Percentiles rank a stretch among this genome's conserved stretches.
phyloP scores from a whole-genome alignment of 2,329 filamentous ascomycete genomes.

The Phialemonium atrogriseum region DNA sequence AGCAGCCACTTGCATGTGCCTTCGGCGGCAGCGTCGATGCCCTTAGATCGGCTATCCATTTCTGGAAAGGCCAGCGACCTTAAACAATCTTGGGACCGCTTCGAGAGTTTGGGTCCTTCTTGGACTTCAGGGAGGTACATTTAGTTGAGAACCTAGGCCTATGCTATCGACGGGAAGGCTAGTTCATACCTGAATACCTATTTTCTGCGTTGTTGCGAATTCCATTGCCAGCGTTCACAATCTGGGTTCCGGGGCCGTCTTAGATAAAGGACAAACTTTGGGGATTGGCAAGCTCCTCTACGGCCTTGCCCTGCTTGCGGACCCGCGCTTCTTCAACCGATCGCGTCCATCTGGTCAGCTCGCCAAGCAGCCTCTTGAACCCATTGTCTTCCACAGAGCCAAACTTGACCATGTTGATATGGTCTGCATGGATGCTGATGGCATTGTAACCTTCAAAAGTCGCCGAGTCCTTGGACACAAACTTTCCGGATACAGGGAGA shows the following conservation, averaged over 20 bases:
- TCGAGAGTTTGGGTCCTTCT: constrained; percentile 1
- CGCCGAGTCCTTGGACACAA: constrained; percentile 22
- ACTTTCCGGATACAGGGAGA: constrained; percentile 12
- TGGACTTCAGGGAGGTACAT: constrained; percentile 6
- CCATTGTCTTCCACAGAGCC: constrained; percentile 17
- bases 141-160: no score
- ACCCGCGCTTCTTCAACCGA: constrained; percentile 3
- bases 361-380: constrained; percentile 18
- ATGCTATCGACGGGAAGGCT: no score
- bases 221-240: no score
- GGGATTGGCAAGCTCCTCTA: no score
- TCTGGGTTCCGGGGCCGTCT: no score
- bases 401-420: constrained; percentile 25
- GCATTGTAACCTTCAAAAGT: constrained; percentile 18
- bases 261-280: no score
- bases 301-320: constrained; percentile 5
- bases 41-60: constrained; percentile 16
- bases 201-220: no score
- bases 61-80: constrained; percentile 21
- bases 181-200: no score
- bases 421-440: constrained; percentile 21
- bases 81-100: constrained; percentile 18
- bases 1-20: constrained; percentile 26
- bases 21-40: constrained; percentile 13
- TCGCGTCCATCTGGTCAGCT: constrained; percentile 12